A percentile compares a stretch with the other conserved stretches of the same genome.
phyloP scores from a whole-genome alignment of 768 basidiomycete genomes.

The Lanmaoa pseudosensibilis region DNA sequence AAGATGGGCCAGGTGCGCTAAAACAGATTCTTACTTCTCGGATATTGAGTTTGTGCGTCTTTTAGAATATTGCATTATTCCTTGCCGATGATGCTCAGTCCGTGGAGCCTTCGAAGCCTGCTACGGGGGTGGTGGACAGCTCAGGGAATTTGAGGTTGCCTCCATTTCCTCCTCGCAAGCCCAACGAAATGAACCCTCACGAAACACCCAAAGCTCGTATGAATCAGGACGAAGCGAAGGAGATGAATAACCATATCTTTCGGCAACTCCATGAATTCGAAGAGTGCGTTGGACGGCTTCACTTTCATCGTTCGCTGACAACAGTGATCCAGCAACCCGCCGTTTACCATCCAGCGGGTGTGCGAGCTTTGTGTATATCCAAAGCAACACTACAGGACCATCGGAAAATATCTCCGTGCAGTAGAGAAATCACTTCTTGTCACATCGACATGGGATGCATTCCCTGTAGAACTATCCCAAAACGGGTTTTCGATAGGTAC shows the following conservation, averaged over 20 bases:
- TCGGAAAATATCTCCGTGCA: conserved; percentile 88
- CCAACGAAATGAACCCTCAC: conserved; percentile 47
- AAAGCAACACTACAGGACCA: conserved; percentile 65
- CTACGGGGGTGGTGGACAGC: conserved; percentile 28
- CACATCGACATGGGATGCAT: conserved; percentile 75
- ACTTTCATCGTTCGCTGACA: conserved; percentile 5
- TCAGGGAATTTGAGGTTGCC: conserved; percentile 67
- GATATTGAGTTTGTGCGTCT: neutral
- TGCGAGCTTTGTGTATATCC: conserved; percentile 79
- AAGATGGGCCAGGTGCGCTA: conserved; percentile 62
- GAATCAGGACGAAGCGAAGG: conserved; percentile 58
- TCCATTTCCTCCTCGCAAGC: conserved; percentile 67
- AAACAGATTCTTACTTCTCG: neutral
- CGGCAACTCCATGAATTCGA: conserved; percentile 73
- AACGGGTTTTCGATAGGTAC: conserved; percentile 30
- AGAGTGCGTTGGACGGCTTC: conserved; percentile 45
- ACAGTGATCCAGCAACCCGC: conserved; percentile 47
- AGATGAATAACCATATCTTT: conserved; percentile 56
- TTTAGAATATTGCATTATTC: conserved; percentile 53
- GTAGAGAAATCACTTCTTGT: conserved; percentile 81
- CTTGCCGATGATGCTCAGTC: conserved; percentile 38
- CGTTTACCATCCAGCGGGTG: conserved; percentile 88
- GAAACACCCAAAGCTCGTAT: conserved; percentile 60
- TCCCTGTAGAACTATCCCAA: conserved; percentile 47
- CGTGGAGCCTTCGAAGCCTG: conserved; percentile 44